Conservation (phyloP, 179 eudicot species). For the Carnegiea gigantea region DNA sequence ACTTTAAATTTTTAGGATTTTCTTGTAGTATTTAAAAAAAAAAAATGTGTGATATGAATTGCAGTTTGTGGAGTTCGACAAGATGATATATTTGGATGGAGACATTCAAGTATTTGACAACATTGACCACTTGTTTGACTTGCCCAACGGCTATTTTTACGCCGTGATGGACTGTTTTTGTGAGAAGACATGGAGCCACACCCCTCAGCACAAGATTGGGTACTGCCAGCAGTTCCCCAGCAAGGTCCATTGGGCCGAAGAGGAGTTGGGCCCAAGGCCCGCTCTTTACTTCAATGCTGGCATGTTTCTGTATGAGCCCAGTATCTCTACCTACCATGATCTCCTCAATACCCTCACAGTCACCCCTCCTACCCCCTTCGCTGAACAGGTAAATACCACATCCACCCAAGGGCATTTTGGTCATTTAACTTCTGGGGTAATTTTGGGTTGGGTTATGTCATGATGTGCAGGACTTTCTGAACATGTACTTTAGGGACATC, state of each 20-base stretch:
- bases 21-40: neutral
- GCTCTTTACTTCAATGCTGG: conserved; percentile 50
- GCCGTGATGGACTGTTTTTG: conserved; percentile 55
- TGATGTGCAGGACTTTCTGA: conserved; percentile 40
- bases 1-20: neutral
- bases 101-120: conserved; percentile 50
- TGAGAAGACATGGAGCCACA: conserved; percentile 48
- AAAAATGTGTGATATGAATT: neutral
- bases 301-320: conserved; percentile 51
- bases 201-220: conserved; percentile 37
- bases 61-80: conserved; percentile 51
- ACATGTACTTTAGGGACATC: conserved; percentile 35
- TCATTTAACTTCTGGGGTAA: neutral
- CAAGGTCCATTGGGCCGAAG: conserved; percentile 32
- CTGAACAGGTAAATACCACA: conserved; percentile 35
- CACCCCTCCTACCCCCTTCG: conserved; percentile 45
- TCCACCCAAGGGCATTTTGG: neutral
- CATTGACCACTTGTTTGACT: conserved; percentile 49
- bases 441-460: neutral
- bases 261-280: conserved; percentile 41
- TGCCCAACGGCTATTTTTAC: conserved; percentile 43
- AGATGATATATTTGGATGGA: conserved; percentile 51
- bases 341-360: conserved; percentile 32
- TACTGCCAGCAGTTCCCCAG: conserved; percentile 48
- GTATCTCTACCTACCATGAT: conserved; percentile 31